A percentile compares a stretch with the other conserved stretches of the same genome.
These are phyloP conservation scores for Blepharisma stoltei DNA, from an alignment of 73 alveolate species.

Conservation along the genomic window DNA sequence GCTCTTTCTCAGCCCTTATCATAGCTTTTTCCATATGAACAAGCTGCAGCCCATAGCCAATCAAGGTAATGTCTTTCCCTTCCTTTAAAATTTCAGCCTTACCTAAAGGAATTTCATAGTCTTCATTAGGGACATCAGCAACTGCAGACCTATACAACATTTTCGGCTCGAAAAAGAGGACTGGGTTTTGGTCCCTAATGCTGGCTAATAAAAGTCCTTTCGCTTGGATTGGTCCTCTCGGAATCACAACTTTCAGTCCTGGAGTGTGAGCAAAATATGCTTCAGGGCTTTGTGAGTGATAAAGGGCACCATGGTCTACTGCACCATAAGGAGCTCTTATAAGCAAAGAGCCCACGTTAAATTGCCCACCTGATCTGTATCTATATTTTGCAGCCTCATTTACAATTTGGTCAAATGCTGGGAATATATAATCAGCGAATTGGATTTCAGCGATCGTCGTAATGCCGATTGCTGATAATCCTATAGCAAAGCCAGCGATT, in stretches of 20 bases:
- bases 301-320: slow-evolving; percentile 94
- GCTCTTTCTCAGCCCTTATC: slow-evolving; percentile 63
- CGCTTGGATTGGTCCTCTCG: slow-evolving; percentile 91
- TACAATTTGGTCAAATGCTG: slow-evolving; percentile 93
- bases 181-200: slow-evolving; percentile 84
- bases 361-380: slow-evolving; percentile 73
- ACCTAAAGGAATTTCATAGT: slow-evolving; percentile 78
- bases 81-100: slow-evolving; percentile 88
- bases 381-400: slow-evolving; percentile 93
- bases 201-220: slow-evolving; percentile 84
- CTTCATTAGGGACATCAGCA: slow-evolving; percentile 87
- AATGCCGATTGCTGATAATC: slow-evolving; percentile 83
- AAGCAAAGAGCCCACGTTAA: slow-evolving; percentile 70
- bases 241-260: slow-evolving; percentile 88
- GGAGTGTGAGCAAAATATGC: slow-evolving; percentile 93
- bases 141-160: slow-evolving; percentile 79
- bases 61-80: slow-evolving; percentile 64
- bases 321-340: slow-evolving; percentile 93
- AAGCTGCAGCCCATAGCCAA: slow-evolving; percentile 36
- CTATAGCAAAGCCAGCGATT: slow-evolving; percentile 91
- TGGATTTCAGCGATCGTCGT: slow-evolving; percentile 94
- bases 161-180: slow-evolving; percentile 93
- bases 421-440: slow-evolving; percentile 93
- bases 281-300: slow-evolving; percentile 89
- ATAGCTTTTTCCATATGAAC: slow-evolving; percentile 51